Conservation (phyloP, 768 basidiomycete species). For the Lentinula detonsa region DNA sequence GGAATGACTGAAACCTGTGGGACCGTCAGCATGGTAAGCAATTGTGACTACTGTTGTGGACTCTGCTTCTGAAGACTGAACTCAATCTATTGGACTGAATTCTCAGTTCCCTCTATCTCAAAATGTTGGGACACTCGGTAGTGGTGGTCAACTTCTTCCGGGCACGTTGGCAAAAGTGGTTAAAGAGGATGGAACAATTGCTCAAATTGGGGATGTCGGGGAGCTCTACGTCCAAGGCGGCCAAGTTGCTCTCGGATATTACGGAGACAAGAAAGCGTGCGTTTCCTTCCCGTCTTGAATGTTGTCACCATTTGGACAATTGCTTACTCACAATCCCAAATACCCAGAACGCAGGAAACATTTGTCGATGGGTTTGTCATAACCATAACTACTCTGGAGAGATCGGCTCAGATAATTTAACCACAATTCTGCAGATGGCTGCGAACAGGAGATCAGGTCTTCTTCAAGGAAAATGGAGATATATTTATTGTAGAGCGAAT, state of each 20-base stretch:
- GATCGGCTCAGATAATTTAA: not conserved
- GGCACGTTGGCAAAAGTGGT: conserved; percentile 36
- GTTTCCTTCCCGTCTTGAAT: conserved; percentile 9
- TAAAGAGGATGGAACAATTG: conserved; percentile 32
- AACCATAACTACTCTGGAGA: not conserved
- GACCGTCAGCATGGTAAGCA: conserved; percentile 24
- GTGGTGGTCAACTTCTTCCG: conserved; percentile 34
- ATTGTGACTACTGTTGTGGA: not conserved
- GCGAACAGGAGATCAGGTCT: conserved; percentile 40
- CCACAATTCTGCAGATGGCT: conserved; percentile 26
- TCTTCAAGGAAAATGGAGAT: conserved; percentile 37
- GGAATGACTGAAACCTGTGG: conserved; percentile 41
- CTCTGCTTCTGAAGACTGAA: not conserved
- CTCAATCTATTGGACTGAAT: not conserved
- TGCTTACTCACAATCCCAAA: not conserved
- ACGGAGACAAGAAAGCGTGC: conserved; percentile 34
- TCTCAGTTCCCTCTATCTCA: conserved; percentile 20
- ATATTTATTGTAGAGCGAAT: conserved; percentile 45
- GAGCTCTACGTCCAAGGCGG: conserved; percentile 34
- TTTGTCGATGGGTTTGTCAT: conserved; percentile 36
- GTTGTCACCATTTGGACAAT: not conserved
- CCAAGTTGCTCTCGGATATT: conserved; percentile 31
- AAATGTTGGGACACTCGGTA: conserved; percentile 28
- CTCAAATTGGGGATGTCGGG: conserved; percentile 32
- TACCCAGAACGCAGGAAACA: conserved; percentile 9